These are phyloP conservation scores for Cryptococcus sp. DNA, from an alignment of 1,284 basidiomycete species.

Conservation along the genomic window DNA sequence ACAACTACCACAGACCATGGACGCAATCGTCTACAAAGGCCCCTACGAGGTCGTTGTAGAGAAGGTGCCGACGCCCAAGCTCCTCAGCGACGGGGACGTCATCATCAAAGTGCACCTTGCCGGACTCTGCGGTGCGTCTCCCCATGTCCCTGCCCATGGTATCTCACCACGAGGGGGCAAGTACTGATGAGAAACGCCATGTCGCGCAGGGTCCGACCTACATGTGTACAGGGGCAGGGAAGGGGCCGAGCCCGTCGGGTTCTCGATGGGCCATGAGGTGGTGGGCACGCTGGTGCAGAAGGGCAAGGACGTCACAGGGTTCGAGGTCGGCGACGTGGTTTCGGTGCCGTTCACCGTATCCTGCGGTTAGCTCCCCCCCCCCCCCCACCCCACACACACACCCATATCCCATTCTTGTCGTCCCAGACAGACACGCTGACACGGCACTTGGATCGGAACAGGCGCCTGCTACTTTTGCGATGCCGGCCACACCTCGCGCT, in stretches of 20 bases:
- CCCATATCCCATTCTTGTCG: neutral
- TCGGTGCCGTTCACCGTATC: constrained; percentile 80
- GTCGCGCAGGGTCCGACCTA: constrained; percentile 67
- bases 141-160: neutral
- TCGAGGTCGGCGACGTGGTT: constrained; percentile 77
- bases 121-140: constrained; percentile 40
- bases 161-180: neutral
- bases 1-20: constrained; percentile 19
- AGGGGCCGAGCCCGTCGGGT: constrained; percentile 21
- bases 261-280: constrained; percentile 69
- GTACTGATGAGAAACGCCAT: neutral
- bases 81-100: constrained; percentile 32
- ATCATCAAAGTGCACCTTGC: constrained; percentile 36
- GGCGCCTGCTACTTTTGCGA: constrained; percentile 59
- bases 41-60: constrained; percentile 33
- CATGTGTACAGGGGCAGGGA: constrained; percentile 69
- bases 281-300: constrained; percentile 72
- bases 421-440: constrained; percentile 4
- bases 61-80: constrained; percentile 29
- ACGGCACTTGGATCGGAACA: constrained; percentile 20
- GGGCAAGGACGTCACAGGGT: constrained; percentile 62
- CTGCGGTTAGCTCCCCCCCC: constrained; percentile 74
- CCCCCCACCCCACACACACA: no score
- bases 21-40: constrained; percentile 38
- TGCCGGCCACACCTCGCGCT: constrained; percentile 71